Percentiles rank a stretch among this genome's conserved stretches.
Conservation (phyloP, 148 eudicot genomes). For the Fallopia convolvulus region DNA sequence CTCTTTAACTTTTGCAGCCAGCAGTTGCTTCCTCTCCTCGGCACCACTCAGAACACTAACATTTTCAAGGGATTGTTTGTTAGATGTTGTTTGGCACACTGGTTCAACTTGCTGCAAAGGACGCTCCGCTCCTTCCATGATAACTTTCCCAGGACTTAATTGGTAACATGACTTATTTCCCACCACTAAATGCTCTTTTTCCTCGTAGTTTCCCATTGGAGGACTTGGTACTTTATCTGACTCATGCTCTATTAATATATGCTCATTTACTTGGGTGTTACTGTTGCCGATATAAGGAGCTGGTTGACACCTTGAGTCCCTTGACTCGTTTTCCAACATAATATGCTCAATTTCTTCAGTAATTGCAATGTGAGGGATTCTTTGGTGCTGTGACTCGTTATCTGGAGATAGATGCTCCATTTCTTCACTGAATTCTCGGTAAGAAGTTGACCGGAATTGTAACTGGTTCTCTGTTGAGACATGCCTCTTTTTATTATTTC, state of each 20-base stretch:
- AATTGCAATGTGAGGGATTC: background rate
- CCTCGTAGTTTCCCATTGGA: background rate
- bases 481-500: background rate
- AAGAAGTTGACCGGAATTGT: background rate
- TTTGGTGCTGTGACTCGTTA: background rate
- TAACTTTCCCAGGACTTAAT: slow-evolving; percentile 19
- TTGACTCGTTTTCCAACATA: background rate
- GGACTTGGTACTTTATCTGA: background rate
- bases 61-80: background rate
- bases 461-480: background rate
- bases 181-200: background rate
- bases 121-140: slow-evolving; percentile 20
- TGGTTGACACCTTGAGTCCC: background rate
- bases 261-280: background rate
- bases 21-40: slow-evolving; percentile 24
- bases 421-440: background rate
- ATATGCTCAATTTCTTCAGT: background rate
- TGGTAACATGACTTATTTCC: slow-evolving; percentile 4
- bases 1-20: slow-evolving; percentile 41
- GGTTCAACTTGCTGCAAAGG: slow-evolving; percentile 23
- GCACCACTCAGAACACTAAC: slow-evolving; percentile 8
- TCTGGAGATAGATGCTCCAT: background rate
- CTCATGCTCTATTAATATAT: background rate
- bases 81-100: slow-evolving; percentile 9
- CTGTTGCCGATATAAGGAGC: background rate